phyloP scores from a whole-genome alignment of 1,139 yeast species.

The Taphrina pruni region DNA sequence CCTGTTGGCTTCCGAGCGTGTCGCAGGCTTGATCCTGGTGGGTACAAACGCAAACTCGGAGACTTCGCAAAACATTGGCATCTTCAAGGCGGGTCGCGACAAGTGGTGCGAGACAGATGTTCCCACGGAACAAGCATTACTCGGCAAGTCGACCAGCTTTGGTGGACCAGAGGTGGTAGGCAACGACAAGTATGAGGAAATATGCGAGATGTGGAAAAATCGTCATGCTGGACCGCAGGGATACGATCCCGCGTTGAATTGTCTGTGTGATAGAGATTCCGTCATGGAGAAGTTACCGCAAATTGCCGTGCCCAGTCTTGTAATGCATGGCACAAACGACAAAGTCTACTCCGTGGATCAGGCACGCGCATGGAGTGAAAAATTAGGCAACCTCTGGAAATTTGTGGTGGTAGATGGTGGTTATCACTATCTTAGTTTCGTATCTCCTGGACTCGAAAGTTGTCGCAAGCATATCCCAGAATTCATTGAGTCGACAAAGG shows the following conservation, averaged over 20 bases:
- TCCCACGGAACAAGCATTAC: slow-evolving; percentile 20
- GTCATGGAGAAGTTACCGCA: background rate
- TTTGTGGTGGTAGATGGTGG: slow-evolving; percentile 30
- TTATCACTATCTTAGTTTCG: slow-evolving; percentile 28
- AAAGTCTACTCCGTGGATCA: slow-evolving; percentile 17
- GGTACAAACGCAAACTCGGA: slow-evolving; percentile 29
- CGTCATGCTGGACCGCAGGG: slow-evolving; percentile 32
- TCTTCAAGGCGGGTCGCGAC: slow-evolving; percentile 20
- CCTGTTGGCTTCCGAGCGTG: background rate
- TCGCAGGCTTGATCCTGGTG: slow-evolving; percentile 23
- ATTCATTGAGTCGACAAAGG: background rate
- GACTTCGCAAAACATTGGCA: slow-evolving; percentile 5
- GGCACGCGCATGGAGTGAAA: slow-evolving; percentile 20
- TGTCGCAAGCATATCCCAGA: slow-evolving; percentile 18
- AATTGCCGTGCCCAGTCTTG: slow-evolving; percentile 5
- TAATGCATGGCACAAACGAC: slow-evolving; percentile 31
- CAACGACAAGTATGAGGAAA: slow-evolving; percentile 5
- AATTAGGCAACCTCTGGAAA: slow-evolving; percentile 10
- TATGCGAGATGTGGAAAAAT: slow-evolving; percentile 8
- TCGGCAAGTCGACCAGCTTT: slow-evolving; percentile 14
- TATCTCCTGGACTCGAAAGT: slow-evolving; percentile 16
- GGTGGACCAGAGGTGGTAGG: slow-evolving; percentile 31
- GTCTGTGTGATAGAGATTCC: slow-evolving; percentile 27
- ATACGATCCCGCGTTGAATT: slow-evolving; percentile 17
- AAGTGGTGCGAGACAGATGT: slow-evolving; percentile 15